These are phyloP conservation scores for Kockiozyma suomiensis DNA, from an alignment of 805 yeast species.

Conservation along the genomic window DNA sequence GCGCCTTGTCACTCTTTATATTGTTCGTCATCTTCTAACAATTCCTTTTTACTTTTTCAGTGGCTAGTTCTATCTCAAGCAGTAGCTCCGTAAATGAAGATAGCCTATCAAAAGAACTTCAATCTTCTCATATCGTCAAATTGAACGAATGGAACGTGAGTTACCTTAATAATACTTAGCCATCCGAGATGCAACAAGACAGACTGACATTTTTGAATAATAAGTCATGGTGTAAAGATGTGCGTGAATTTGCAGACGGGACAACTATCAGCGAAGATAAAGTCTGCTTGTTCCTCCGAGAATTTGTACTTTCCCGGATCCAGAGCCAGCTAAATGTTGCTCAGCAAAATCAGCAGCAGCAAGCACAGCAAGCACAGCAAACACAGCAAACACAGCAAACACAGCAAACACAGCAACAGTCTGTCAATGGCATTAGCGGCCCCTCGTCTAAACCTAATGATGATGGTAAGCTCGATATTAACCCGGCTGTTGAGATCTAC, in stretches of 20 bases:
- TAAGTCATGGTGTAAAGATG: slow-evolving; percentile 33
- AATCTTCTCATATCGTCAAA: slow-evolving; percentile 11
- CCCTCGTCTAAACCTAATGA: not conserved
- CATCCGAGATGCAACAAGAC: not conserved
- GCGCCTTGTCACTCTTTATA: too few species aligned
- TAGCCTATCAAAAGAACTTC: not conserved
- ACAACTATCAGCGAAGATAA: slow-evolving; percentile 25
- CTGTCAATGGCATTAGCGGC: slow-evolving; percentile 5
- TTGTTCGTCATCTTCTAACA: not conserved
- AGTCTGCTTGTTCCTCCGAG: slow-evolving; percentile 27
- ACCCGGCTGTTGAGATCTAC: slow-evolving; percentile 15
- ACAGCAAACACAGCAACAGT: slow-evolving; percentile 7
- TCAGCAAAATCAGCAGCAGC: slow-evolving; percentile 13
- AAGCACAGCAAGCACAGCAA: too few species aligned
- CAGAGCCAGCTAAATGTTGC: not conserved
- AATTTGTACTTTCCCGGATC: slow-evolving; percentile 17
- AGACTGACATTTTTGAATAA: not conserved
- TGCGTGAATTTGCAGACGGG: slow-evolving; percentile 29
- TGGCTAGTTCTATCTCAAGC: slow-evolving; percentile 17
- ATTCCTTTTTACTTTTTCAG: slow-evolving; percentile 2
- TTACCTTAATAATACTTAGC: not conserved
- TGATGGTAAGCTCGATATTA: not conserved
- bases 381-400: slow-evolving; percentile 10
- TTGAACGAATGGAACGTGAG: slow-evolving; percentile 30
- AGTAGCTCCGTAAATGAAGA: slow-evolving; percentile 9